Conservation (phyloP, 2,329 filamentous ascomycete species). For the Paracorniculantispora psalliotae region DNA sequence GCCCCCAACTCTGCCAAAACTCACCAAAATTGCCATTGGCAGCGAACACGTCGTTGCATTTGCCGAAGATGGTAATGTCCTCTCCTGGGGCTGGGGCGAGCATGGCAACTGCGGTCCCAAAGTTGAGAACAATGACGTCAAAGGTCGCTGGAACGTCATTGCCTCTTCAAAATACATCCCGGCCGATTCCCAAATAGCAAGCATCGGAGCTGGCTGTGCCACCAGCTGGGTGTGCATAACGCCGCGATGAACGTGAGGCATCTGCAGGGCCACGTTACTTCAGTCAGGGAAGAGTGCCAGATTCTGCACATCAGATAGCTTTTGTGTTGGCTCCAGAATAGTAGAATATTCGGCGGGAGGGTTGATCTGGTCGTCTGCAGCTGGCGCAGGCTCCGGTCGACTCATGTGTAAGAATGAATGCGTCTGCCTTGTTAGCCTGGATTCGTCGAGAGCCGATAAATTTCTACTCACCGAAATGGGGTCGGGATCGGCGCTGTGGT, state of each 20-base stretch:
- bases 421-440: constrained; percentile 35
- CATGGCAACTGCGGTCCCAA: constrained; percentile 89
- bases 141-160: constrained; percentile 64
- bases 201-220: constrained; percentile 80
- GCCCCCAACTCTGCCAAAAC: constrained; percentile 52
- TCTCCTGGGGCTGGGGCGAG: constrained; percentile 95
- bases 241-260: constrained; percentile 17
- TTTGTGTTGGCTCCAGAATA: constrained; percentile 65
- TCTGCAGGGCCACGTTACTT: constrained; percentile 13
- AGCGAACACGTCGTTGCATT: constrained; percentile 86
- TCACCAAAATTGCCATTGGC: constrained; percentile 68
- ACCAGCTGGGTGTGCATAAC: constrained; percentile 71
- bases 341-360: constrained; percentile 23
- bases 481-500: constrained; percentile 59
- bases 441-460: neutral
- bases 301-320: constrained; percentile 60
- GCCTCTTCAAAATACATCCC: constrained; percentile 52
- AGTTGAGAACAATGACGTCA: constrained; percentile 60
- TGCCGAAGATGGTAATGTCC: constrained; percentile 58
- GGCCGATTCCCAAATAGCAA: constrained; percentile 46
- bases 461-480: constrained; percentile 40
- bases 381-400: constrained; percentile 28
- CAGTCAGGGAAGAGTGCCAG: constrained; percentile 39
- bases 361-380: constrained; percentile 21
- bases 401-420: constrained; percentile 39